Base-by-base conservation (phyloP, 2,329 filamentous ascomycete genomes). In the Parastagonospora avenae region DNA sequence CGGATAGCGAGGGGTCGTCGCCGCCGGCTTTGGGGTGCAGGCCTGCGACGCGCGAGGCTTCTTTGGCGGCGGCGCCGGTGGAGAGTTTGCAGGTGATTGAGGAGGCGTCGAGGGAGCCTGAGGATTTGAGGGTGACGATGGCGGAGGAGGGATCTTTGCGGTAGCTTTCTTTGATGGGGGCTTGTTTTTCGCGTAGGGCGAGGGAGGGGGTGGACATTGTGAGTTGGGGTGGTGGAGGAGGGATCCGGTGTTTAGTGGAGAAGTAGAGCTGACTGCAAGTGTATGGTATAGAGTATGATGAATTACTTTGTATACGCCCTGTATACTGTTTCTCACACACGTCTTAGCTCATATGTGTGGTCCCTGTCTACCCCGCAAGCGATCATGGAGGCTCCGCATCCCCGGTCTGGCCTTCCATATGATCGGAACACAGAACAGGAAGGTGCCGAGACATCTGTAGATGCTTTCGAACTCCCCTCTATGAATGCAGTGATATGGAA, bases 21-120 rank as follows among this genome's bases (percentile, higher is more conserved):
- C 79, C 79, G 32, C 79, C 79, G 2, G 78, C 78, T 56, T 75
- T 76, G 37, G 74, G 75, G 57, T 81, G 79, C 33, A 81, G 70
- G 28, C 78, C 79, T 1, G 79, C 79, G 39, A 79, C 65, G 46
- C 71, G 65, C 29, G 74, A 66, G 9, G 78, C 77, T 48, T 72
- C 69, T 46, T 71, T 68, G 33, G 74, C 64, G 4, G 76, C 71
- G 28, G 73, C 63, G 46, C 76, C 72, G 14, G 75, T 77, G 12
- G 73, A 72, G 31, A 81, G 70, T 42, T 77, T 78, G 71, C 79
- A 80, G 50, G 77, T 76, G 45, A 81, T 78, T 32, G 71, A 76
- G 46, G 72, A 74, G 30, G 62, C 58, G 66, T 80, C 76, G 50
- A 81, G 75, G 12, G 64, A 72, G 45, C 78, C 78, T 24, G 67